Percentiles rank a stretch among this genome's conserved stretches.
Evolutionary conservation across 108 stramenopile species (phyloP).

Genomic region (Nitzschia putrida): DNA sequence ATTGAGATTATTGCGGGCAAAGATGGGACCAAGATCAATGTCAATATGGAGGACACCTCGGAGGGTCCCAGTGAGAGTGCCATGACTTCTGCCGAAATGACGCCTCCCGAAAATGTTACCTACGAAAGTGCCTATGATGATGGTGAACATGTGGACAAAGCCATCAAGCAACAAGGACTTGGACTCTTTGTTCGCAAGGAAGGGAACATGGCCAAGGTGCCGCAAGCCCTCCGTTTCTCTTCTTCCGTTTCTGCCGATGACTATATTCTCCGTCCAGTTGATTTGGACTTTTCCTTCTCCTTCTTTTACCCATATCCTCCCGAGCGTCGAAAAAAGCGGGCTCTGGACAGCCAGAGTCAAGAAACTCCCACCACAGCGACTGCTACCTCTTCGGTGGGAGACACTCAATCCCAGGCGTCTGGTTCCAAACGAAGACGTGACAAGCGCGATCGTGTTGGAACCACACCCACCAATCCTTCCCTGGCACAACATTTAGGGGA

Average conservation of each 20-base stretch:
- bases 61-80: conserved; percentile 11
- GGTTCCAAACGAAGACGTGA: conserved; percentile 51
- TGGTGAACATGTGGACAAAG: conserved; percentile 52
- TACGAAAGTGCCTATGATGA: conserved; percentile 39
- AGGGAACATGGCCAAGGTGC: conserved; percentile 29
- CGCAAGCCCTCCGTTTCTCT: conserved; percentile 23
- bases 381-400: conserved; percentile 14
- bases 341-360: conserved; percentile 12
- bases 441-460: conserved; percentile 46
- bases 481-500: background rate
- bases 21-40: conserved; percentile 24
- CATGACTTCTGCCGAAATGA: conserved; percentile 14
- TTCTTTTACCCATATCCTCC: conserved; percentile 53
- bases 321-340: conserved; percentile 32
- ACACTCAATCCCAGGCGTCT: conserved; percentile 5
- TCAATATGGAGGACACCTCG: conserved; percentile 10
- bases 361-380: conserved; percentile 22
- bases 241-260: conserved; percentile 48
- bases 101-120: conserved; percentile 2
- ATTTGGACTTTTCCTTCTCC: conserved; percentile 34
- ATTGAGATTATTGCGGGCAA: conserved; percentile 40
- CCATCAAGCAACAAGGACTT: conserved; percentile 32
- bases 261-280: conserved; percentile 44
- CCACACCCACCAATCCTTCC: background rate
- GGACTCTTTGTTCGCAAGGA: conserved; percentile 47